phyloP scores from a whole-genome alignment of 1,139 yeast species.

The Candida tetrigidarum region DNA sequence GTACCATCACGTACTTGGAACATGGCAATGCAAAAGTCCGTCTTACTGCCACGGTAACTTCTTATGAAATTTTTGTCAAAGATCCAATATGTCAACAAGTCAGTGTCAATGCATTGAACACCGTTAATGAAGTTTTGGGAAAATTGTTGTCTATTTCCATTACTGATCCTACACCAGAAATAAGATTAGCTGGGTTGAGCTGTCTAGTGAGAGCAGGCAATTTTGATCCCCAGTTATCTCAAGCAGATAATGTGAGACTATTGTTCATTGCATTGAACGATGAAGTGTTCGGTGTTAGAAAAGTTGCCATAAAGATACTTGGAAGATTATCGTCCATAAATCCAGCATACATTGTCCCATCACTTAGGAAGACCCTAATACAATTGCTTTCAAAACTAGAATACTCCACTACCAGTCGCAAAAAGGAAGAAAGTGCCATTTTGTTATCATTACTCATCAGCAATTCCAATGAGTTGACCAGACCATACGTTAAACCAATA shows the following conservation, averaged over 20 bases:
- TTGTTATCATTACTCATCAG: constrained; percentile 74
- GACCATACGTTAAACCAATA: constrained; percentile 90
- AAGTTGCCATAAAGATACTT: constrained; percentile 76
- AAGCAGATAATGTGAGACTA: constrained; percentile 86
- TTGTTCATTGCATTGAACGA: constrained; percentile 91
- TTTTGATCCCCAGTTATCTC: constrained; percentile 92
- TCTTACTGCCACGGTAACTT: constrained; percentile 82
- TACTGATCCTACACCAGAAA: constrained; percentile 88
- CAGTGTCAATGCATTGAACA: constrained; percentile 79
- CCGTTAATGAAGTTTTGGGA: constrained; percentile 85
- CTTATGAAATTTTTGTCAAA: constrained; percentile 75
- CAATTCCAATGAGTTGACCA: constrained; percentile 77
- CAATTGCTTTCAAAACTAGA: constrained; percentile 86
- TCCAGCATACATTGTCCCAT: constrained; percentile 96
- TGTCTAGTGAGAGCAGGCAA: constrained; percentile 64
- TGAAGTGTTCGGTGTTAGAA: constrained; percentile 82
- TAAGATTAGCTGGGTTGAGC: constrained; percentile 76
- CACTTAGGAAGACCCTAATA: constrained; percentile 81
- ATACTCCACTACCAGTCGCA: constrained; percentile 74
- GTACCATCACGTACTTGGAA: constrained; percentile 80
- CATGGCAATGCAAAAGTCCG: constrained; percentile 81
- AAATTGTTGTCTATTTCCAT: constrained; percentile 81
- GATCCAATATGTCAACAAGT: constrained; percentile 89
- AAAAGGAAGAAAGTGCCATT: constrained; percentile 86
- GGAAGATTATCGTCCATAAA: constrained; percentile 86